These are phyloP conservation scores for Stylonectria norvegica DNA, from an alignment of 2,329 filamentous ascomycete species.

Conservation along the genomic window DNA sequence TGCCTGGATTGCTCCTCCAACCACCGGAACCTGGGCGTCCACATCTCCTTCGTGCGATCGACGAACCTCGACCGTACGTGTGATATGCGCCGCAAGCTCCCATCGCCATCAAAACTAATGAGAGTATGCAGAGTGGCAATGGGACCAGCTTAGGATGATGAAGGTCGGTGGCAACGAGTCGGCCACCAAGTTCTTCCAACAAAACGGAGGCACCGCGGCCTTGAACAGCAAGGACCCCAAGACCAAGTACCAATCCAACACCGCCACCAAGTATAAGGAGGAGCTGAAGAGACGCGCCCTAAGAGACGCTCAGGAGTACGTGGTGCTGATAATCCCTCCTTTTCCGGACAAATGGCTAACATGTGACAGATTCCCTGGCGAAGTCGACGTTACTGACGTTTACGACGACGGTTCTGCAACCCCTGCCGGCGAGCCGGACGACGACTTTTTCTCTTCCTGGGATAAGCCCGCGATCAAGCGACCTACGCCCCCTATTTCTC, in stretches of 20 bases:
- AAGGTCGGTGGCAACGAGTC: conserved; percentile 98
- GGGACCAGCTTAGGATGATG: conserved; percentile 95
- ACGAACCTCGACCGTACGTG: conserved; percentile 94
- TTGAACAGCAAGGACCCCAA: conserved; percentile 95
- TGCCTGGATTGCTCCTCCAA: conserved; percentile 97
- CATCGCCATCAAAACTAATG: conserved; percentile 14
- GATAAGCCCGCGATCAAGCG: conserved; percentile 97
- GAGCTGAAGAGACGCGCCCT: conserved; percentile 84
- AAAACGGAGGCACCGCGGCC: conserved; percentile 89
- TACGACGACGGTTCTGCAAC: conserved; percentile 67
- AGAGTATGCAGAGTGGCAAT: conserved; percentile 76
- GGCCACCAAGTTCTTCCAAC: conserved; percentile 96
- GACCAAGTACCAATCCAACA: conserved; percentile 91
- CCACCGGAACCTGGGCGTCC: conserved; percentile 95
- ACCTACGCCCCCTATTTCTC: conserved; percentile 87
- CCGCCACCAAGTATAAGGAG: conserved; percentile 97
- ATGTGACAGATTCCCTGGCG: conserved; percentile 66
- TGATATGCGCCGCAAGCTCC: conserved; percentile 3
- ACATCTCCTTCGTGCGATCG: conserved; percentile 98
- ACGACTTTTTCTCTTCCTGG: conserved; percentile 99
- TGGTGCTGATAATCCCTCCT: conserved; percentile 15
- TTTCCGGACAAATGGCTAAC: conserved; percentile 22
- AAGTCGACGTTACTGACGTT: conserved; percentile 80
- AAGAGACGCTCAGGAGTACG: conserved; percentile 80
- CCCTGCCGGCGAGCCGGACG: conserved; percentile 79